Evolutionary conservation across 768 basidiomycete genomes (phyloP), one percentile per base, ranked within the genome.

Genomic region (Boletus bicolor): DNA sequence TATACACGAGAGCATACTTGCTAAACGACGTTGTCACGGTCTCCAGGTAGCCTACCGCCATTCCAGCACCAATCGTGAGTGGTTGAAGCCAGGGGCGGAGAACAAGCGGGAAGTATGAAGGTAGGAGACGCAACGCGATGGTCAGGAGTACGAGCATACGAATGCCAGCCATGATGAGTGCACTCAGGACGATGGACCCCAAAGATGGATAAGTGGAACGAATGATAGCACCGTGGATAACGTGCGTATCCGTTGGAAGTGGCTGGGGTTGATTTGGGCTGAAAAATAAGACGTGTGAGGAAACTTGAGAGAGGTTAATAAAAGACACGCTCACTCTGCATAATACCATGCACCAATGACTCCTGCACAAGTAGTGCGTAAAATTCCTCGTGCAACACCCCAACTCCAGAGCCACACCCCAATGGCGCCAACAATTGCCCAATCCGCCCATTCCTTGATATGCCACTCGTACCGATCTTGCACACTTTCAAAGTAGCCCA

Each of bases 311-410:
- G 53, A 41, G 28, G 14, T 46, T n/a, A 26, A 37, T 11, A 28
- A 46, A 46, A 7, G 9, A 28, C 11, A 51, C 11, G 50, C 83
- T 65, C 62, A 86, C 81, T 83, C 77, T 30, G 81, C 69, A 72
- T 92, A 96, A 68, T 96, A 97, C 94, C 94, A 98, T 44, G 87
- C 85, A 2, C 93, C 94, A 35, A 98, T 82, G 5, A 94, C 90
- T 32, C 86, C 87, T 0, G 92, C 86, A 54, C 85, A 83, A 3
- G 85, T 82, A 51, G 87, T 89, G 7, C 91, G 77, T 43, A 93
- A 72, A 2, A 91, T 67, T 2, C 93, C 93, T 39, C 93, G 79
- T 19, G 89, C 84, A 7, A 97, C 86, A 10, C 80, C 82, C 82
- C 87, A 86, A 19, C 80, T 85, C 86, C 86, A 88, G n/a, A 86